Conservation (phyloP, 2,329 filamentous ascomycete species). For the Alternaria burnsii region DNA sequence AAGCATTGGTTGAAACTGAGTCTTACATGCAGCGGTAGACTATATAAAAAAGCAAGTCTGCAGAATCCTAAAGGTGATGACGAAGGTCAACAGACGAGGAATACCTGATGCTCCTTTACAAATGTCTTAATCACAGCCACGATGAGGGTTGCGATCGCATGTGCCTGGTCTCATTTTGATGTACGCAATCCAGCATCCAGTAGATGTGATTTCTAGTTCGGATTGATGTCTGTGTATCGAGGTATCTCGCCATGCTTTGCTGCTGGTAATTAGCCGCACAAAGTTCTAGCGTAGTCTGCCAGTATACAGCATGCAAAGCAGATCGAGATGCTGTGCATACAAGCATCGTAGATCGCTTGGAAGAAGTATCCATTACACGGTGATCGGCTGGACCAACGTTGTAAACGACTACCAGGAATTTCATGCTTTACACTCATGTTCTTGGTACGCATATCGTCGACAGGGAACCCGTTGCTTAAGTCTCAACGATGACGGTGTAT, state of each 20-base stretch:
- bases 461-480: neutral
- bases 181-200: neutral
- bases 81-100: neutral
- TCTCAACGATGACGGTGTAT: constrained; percentile 1
- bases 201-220: neutral
- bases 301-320: constrained; percentile 64
- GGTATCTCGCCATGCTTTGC: neutral
- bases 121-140: too few relatives aligned
- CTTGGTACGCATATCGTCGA: neutral
- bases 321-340: constrained; percentile 9
- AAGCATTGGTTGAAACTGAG: neutral
- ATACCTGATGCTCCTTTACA: neutral
- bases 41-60: neutral
- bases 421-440: neutral
- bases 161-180: neutral
- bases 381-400: constrained; percentile 9
- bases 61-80: neutral
- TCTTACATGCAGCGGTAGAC: neutral
- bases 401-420: neutral
- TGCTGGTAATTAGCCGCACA: constrained; percentile 71
- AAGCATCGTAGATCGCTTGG: constrained; percentile 7
- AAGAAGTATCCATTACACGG: constrained; percentile 2
- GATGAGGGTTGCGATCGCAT: neutral
- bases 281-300: constrained; percentile 64
- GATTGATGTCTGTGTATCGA: neutral